Conservation (phyloP, 2,329 filamentous ascomycete species). For the Exophiala sp. region DNA sequence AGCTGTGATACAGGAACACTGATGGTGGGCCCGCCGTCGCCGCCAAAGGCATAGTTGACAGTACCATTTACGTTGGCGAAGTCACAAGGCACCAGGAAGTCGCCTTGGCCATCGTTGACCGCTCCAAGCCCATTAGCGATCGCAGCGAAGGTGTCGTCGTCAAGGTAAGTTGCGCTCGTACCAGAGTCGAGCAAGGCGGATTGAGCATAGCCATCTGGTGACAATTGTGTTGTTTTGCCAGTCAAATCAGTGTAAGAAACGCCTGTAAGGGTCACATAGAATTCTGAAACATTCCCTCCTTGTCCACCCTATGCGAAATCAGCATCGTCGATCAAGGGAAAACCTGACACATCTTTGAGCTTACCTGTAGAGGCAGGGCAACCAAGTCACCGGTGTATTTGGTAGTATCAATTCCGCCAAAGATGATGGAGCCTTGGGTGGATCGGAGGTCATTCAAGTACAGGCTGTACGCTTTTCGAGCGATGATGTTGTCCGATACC, state of each 20-base stretch:
- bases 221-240: constrained; percentile 36
- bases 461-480: constrained; percentile 22
- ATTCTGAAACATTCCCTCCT: constrained; percentile 46
- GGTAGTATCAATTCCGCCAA: constrained; percentile 68
- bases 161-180: constrained; percentile 66
- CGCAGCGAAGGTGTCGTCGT: constrained; percentile 54
- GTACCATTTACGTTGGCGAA: constrained; percentile 39
- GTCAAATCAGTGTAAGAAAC: constrained; percentile 44
- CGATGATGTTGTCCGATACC: constrained; percentile 18
- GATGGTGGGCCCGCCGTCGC: constrained; percentile 33
- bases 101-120: constrained; percentile 37
- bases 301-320: neutral
- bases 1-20: constrained; percentile 49
- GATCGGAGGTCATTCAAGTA: constrained; percentile 23
- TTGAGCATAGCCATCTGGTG: constrained; percentile 45
- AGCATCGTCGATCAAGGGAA: neutral
- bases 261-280: constrained; percentile 48
- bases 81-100: constrained; percentile 44
- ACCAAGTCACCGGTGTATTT: constrained; percentile 61
- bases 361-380: constrained; percentile 53
- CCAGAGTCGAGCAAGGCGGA: constrained; percentile 70
- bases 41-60: constrained; percentile 52
- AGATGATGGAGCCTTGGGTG: constrained; percentile 55
- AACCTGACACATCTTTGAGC: neutral
- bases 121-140: constrained; percentile 57